Percentiles rank a stretch among this genome's conserved stretches.
phyloP scores from a whole-genome alignment of 352 stramenopile species.

The Phytophthora capsici region DNA sequence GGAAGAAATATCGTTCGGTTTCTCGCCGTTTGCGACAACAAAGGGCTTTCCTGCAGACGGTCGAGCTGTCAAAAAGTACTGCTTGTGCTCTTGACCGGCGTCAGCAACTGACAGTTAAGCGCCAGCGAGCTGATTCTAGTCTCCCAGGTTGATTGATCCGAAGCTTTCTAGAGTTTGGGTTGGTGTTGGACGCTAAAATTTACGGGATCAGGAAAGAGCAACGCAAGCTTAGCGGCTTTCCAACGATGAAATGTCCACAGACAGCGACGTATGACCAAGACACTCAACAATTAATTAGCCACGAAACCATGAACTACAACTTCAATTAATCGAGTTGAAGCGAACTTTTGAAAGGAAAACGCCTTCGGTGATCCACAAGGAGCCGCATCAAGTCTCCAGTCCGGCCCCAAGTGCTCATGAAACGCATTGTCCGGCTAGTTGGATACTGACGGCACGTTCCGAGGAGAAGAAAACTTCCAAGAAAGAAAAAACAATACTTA shows the following conservation, averaged over 20 bases:
- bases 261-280: not conserved
- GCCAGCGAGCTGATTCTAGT: conserved; percentile 13
- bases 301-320: not conserved
- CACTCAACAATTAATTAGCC: not conserved
- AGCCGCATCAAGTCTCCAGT: not conserved
- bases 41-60: not conserved
- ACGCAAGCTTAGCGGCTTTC: not conserved
- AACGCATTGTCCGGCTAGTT: conserved; percentile 10
- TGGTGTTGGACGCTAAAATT: not conserved
- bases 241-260: not conserved
- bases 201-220: not conserved
- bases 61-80: not conserved
- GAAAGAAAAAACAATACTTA: not conserved
- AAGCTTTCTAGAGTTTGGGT: not conserved
- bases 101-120: not conserved
- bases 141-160: not conserved
- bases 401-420: not conserved
- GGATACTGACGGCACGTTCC: not conserved
- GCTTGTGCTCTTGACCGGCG: not conserved
- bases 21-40: not conserved
- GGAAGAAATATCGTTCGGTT: conserved; percentile 13
- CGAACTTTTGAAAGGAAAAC: conserved; percentile 1
- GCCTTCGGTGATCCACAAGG: not conserved
- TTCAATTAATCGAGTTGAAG: conserved; percentile 13
- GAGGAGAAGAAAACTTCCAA: conserved; percentile 2